Evolutionary conservation across 2,329 filamentous ascomycete genomes (phyloP).

Genomic region (Penicillium sp.): DNA sequence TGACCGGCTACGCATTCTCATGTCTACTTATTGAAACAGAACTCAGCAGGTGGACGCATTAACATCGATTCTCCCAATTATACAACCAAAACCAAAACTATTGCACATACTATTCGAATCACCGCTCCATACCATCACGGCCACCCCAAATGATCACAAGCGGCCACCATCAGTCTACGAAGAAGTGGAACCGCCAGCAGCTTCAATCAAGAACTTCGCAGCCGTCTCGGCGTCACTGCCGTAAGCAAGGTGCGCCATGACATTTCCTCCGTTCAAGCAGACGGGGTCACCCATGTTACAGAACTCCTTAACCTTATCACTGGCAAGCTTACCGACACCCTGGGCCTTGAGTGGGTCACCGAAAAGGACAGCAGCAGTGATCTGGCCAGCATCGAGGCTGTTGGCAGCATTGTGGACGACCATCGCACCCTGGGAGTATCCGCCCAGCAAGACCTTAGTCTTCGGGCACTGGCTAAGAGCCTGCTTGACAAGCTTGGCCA

Average conservation of each 20-base stretch:
- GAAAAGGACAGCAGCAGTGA: conserved; percentile 44
- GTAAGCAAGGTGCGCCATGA: conserved; percentile 44
- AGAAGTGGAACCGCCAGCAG: conserved; percentile 17
- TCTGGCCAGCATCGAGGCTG: conserved; percentile 31
- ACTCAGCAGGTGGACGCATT: neutral
- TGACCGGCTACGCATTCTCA: neutral
- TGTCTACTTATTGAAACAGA: neutral
- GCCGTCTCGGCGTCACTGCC: conserved; percentile 34
- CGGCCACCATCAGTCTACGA: neutral
- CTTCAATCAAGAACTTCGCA: conserved; percentile 35
- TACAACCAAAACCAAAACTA: neutral
- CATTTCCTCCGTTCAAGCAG: conserved; percentile 46
- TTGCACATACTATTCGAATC: neutral
- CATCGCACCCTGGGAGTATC: conserved; percentile 37
- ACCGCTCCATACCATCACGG: neutral
- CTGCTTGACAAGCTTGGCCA: conserved; percentile 29
- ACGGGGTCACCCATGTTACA: conserved; percentile 53
- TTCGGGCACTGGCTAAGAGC: conserved; percentile 30
- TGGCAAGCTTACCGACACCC: conserved; percentile 39
- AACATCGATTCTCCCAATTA: neutral
- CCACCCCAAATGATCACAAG: neutral
- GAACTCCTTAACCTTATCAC: conserved; percentile 46
- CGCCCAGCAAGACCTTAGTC: conserved; percentile 33
- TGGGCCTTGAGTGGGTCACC: conserved; percentile 46
- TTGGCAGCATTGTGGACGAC: conserved; percentile 32